These are phyloP conservation scores for Scutellaria baicalensis DNA, from an alignment of 257 asterid genomes.

Conservation along the genomic window DNA sequence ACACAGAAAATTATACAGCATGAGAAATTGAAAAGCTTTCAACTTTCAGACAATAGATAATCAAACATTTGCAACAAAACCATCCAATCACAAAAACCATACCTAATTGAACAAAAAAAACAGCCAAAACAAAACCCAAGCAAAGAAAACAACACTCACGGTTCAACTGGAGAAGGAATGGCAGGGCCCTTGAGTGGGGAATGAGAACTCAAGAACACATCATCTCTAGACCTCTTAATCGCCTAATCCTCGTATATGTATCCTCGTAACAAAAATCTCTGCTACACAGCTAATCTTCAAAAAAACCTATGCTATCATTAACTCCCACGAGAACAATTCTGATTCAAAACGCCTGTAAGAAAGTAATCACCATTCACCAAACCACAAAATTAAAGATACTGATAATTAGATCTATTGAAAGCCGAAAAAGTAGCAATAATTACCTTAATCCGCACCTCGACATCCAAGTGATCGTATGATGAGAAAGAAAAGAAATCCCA, in stretches of 20 bases:
- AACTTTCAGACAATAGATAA: conserved; percentile 11
- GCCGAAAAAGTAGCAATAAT: conserved; percentile 19
- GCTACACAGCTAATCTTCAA: conserved; percentile 16
- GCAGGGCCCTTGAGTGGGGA: conserved; percentile 48
- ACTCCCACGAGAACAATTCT: conserved; percentile 22
- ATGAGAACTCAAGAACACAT: conserved; percentile 39
- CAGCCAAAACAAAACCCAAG: background rate
- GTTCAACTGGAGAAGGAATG: conserved; percentile 47
- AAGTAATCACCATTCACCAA: conserved; percentile 19
- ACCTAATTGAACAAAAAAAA: background rate
- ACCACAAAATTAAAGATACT: conserved; percentile 16
- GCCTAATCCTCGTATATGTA: conserved; percentile 1
- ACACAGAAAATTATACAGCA: background rate
- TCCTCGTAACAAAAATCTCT: background rate
- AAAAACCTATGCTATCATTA: conserved; percentile 21
- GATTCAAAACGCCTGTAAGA: conserved; percentile 18
- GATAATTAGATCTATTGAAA: conserved; percentile 46
- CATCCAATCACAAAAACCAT: background rate
- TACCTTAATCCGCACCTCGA: conserved; percentile 31
- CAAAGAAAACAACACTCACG: conserved; percentile 33
- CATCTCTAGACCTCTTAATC: conserved; percentile 82
- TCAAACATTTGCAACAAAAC: background rate
- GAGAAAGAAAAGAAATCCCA: conserved; percentile 4
- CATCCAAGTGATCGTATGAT: conserved; percentile 21
- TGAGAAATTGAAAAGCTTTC: conserved; percentile 2